phyloP scores from a whole-genome alignment of 306 rosid species.

The Rubus idaeus region DNA sequence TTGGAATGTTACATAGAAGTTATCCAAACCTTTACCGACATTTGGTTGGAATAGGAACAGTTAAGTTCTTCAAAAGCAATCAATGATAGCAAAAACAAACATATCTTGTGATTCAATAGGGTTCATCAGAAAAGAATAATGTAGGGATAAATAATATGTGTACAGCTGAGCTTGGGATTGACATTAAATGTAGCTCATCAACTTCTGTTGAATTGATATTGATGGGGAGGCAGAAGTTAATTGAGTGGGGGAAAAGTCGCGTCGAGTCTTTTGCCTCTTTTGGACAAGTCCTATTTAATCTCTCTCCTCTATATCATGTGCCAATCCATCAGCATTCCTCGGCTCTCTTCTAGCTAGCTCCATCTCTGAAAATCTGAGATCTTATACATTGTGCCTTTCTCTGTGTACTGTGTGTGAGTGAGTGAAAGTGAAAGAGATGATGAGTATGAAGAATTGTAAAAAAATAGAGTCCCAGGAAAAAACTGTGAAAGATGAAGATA shows the following conservation, averaged over 20 bases:
- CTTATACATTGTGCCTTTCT: not conserved
- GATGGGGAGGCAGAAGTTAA: not conserved
- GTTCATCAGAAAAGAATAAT: not conserved
- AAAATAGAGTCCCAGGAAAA: not conserved
- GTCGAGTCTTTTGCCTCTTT: not conserved
- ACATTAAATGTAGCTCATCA: not conserved
- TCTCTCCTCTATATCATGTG: not conserved
- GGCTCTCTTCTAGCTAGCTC: not conserved
- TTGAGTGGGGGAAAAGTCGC: not conserved
- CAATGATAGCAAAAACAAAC: not conserved
- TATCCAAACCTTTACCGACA: not conserved
- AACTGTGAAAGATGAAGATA: not conserved
- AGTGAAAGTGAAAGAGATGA: not conserved
- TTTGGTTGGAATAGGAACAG: too few species aligned
- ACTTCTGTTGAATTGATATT: not conserved
- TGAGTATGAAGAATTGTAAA: not conserved
- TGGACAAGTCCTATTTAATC: not conserved
- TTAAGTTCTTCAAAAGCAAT: not conserved
- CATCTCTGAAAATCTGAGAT: not conserved
- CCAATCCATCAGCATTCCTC: not conserved
- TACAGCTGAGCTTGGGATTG: not conserved
- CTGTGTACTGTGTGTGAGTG: not conserved
- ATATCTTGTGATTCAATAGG: not conserved
- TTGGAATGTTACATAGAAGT: not conserved
- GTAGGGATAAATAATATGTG: not conserved